Conservation (phyloP, 1,284 basidiomycete species). For the Sanghuangporus sanghuang region DNA sequence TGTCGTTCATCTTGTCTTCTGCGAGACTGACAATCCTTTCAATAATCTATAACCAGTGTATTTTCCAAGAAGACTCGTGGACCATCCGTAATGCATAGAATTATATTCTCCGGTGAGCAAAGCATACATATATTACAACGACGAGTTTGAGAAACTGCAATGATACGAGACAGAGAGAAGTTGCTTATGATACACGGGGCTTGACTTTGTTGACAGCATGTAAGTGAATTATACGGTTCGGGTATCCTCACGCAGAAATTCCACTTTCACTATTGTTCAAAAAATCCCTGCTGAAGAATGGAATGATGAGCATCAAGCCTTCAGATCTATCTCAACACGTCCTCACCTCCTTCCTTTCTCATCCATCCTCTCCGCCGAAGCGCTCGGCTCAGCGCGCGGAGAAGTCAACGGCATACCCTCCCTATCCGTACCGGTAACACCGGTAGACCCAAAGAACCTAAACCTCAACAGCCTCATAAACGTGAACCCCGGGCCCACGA, state of each 20-base stretch:
- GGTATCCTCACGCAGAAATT: neutral
- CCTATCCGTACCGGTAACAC: neutral
- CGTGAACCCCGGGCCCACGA: slow-evolving; percentile 14
- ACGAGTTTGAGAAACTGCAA: too few species aligned
- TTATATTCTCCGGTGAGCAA: too few species aligned
- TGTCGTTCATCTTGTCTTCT: too few species aligned
- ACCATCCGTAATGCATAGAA: too few species aligned
- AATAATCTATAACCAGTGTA: too few species aligned
- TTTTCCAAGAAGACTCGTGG: too few species aligned
- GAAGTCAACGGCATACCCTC: slow-evolving; percentile 7
- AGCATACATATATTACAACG: too few species aligned
- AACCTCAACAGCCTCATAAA: slow-evolving; percentile 8
- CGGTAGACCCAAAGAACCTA: neutral
- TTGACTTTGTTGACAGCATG: neutral
- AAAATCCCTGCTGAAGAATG: neutral
- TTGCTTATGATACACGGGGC: too few species aligned
- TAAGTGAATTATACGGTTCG: neutral
- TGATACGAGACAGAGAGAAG: neutral
- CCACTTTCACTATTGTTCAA: neutral
- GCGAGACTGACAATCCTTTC: too few species aligned
- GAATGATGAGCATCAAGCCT: neutral
- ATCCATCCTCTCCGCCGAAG: too few species aligned
- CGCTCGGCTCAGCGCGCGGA: neutral
- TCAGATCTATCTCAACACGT: neutral
- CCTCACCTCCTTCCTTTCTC: neutral